phyloP scores from a whole-genome alignment of 2,329 filamentous ascomycete species.

The Epichloe typhina region DNA sequence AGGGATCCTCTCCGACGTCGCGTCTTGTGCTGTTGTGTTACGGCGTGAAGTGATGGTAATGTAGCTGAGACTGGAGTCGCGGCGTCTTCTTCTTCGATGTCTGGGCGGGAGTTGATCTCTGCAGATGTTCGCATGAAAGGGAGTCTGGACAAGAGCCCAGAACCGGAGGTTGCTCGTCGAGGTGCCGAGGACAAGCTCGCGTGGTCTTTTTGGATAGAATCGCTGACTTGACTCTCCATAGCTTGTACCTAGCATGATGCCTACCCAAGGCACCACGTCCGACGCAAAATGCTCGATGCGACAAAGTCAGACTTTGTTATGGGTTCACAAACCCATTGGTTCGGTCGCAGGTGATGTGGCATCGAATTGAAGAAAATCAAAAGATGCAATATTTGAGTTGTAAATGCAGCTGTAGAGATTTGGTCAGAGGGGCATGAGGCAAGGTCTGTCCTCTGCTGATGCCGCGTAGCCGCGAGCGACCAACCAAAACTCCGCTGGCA shows the following conservation, averaged over 20 bases:
- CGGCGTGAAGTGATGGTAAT: constrained; percentile 14
- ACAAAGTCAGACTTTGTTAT: not conserved
- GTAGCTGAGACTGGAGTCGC: constrained; percentile 11
- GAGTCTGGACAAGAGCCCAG: constrained; percentile 54
- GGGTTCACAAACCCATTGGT: not conserved
- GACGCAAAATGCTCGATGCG: not conserved
- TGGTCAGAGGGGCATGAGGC: too few relatives aligned
- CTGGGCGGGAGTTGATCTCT: constrained; percentile 16
- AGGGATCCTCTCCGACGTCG: constrained; percentile 72
- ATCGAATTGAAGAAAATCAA: too few relatives aligned
- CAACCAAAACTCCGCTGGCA: too few relatives aligned
- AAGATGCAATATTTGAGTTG: too few relatives aligned
- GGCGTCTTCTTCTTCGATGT: constrained; percentile 20
- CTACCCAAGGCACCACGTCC: not conserved
- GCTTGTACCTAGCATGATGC: not conserved
- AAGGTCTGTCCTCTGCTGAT: too few relatives aligned
- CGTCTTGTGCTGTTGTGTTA: constrained; percentile 32
- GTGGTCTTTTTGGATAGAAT: constrained; percentile 1
- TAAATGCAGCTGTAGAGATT: too few relatives aligned
- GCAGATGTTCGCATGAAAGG: constrained; percentile 43
- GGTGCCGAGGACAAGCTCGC: constrained; percentile 11
- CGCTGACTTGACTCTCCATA: constrained; percentile 5
- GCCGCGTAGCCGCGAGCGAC: too few relatives aligned
- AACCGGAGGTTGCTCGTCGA: constrained; percentile 40
- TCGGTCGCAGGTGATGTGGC: too few relatives aligned